Conservation (phyloP, 352 stramenopile genomes). For the Saprolegnia parasitica region DNA sequence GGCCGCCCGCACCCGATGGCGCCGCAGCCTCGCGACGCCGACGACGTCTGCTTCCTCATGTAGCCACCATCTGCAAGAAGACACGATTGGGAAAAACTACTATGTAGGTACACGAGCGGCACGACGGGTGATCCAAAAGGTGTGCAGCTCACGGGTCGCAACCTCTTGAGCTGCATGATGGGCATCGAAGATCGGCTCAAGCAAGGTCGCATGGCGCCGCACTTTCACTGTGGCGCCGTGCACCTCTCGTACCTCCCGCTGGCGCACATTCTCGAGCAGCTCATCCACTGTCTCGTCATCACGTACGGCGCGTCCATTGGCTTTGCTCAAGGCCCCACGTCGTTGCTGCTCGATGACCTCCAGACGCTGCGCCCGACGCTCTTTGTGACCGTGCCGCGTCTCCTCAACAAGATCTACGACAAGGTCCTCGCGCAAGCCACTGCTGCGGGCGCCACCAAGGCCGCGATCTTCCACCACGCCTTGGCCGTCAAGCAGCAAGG, state of each 20-base stretch:
- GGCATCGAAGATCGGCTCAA: background rate
- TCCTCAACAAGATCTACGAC: conserved; percentile 97
- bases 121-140: conserved; percentile 25
- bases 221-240: conserved; percentile 36
- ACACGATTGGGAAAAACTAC: too few relatives aligned
- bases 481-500: conserved; percentile 48
- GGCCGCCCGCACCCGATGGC: background rate
- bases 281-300: conserved; percentile 83
- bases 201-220: conserved; percentile 51
- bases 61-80: background rate
- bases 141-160: conserved; percentile 16
- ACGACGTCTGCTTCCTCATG: conserved; percentile 11
- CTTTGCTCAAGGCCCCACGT: conserved; percentile 90
- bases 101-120: conserved; percentile 23
- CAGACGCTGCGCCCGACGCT: conserved; percentile 89
- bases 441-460: conserved; percentile 49
- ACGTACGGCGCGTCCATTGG: conserved; percentile 62
- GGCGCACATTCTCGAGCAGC: conserved; percentile 95
- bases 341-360: conserved; percentile 91
- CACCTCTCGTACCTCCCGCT: conserved; percentile 96
- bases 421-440: conserved; percentile 81
- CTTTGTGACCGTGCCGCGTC: conserved; percentile 90
- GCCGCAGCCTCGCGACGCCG: too few relatives aligned
- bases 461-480: conserved; percentile 57
- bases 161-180: conserved; percentile 8